Evolutionary conservation across 805 yeast species (phyloP).

Genomic region (Candida odintsovae): DNA sequence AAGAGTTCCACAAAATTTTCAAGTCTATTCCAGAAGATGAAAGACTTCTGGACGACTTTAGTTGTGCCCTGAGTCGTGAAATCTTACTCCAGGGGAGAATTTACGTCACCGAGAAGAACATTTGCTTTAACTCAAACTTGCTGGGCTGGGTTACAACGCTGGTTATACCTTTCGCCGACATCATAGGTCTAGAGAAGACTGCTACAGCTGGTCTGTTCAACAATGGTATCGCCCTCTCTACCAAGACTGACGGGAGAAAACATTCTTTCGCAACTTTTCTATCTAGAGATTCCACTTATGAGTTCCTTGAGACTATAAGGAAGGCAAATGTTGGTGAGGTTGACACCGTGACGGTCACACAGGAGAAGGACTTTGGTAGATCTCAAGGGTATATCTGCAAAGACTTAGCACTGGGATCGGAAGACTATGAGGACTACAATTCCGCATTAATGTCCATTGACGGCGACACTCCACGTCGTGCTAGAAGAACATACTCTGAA

Average conservation of each 20-base stretch:
- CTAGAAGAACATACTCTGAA: conserved; percentile 17
- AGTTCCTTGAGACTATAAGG: conserved; percentile 39
- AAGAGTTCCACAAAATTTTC: conserved; percentile 75
- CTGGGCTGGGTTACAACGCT: conserved; percentile 89
- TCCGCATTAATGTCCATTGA: conserved; percentile 40
- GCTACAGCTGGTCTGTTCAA: conserved; percentile 87
- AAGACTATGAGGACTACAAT: conserved; percentile 22
- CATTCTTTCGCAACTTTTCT: conserved; percentile 85
- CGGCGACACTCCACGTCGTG: conserved; percentile 25
- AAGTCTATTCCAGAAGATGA: conserved; percentile 63
- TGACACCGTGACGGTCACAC: background rate
- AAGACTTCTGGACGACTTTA: conserved; percentile 74
- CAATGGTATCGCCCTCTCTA: conserved; percentile 58
- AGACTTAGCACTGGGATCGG: conserved; percentile 9
- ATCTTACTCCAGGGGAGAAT: conserved; percentile 83
- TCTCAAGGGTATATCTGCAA: conserved; percentile 15
- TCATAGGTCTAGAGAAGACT: conserved; percentile 69
- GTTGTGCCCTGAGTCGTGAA: conserved; percentile 86
- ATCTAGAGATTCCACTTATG: conserved; percentile 72
- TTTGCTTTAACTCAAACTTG: conserved; percentile 83
- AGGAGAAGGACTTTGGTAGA: background rate
- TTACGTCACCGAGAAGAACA: conserved; percentile 68
- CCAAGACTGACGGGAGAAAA: conserved; percentile 35
- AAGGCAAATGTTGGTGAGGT: conserved; percentile 8
- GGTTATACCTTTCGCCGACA: conserved; percentile 64